Conservation (phyloP, 495 filamentous ascomycete genomes). For the Aspergillus indologenus region DNA sequence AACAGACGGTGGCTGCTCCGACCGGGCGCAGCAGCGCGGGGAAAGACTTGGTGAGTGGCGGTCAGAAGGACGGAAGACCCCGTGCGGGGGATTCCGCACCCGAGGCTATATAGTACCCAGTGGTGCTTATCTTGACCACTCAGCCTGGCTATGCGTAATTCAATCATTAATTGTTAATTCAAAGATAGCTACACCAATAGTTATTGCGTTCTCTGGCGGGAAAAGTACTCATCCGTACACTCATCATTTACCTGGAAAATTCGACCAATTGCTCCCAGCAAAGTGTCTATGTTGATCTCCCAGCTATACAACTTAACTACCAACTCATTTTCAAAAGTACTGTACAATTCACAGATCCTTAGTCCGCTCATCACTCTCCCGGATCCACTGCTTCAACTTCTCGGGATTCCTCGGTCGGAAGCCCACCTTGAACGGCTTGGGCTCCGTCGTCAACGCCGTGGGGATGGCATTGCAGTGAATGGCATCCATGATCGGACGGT, state of each 20-base stretch:
- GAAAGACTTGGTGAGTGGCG: too few relatives aligned
- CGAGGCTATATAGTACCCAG: not conserved
- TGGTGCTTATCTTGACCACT: not conserved
- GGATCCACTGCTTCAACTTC: conserved; percentile 49
- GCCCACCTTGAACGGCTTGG: conserved; percentile 64
- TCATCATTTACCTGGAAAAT: too few relatives aligned
- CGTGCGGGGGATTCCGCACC: not conserved
- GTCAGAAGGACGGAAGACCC: not conserved
- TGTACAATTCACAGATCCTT: conserved; percentile 40
- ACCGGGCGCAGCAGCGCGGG: too few relatives aligned
- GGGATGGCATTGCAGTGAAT: conserved; percentile 61
- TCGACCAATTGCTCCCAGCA: too few relatives aligned
- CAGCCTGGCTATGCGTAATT: too few relatives aligned
- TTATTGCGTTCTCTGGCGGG: too few relatives aligned
- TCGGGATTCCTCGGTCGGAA: conserved; percentile 46
- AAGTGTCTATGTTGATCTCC: too few relatives aligned
- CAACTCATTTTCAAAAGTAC: too few relatives aligned
- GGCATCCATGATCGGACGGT: conserved; percentile 56
- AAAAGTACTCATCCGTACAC: too few relatives aligned
- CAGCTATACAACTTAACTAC: too few relatives aligned
- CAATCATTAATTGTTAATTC: too few relatives aligned
- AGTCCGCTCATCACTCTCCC: conserved; percentile 56
- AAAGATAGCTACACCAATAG: too few relatives aligned
- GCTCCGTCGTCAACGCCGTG: conserved; percentile 66
- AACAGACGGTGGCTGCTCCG: not conserved